Evolutionary conservation across 176 grass and related monocot species (phyloP).

Genomic region (Lolium multiflorum): DNA sequence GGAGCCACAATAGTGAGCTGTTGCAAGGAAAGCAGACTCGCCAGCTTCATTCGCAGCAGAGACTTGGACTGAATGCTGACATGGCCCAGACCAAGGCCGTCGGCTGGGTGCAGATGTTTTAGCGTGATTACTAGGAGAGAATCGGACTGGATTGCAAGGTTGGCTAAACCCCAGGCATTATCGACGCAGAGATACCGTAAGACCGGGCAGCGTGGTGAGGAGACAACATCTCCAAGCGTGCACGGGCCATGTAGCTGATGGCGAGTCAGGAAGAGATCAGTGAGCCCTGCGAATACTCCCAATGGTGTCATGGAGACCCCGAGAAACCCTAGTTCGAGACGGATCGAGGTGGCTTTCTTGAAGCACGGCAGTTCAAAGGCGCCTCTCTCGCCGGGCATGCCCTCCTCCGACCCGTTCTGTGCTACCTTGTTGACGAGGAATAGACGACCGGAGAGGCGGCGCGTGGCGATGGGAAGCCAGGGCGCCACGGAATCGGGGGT

Average conservation of each 20-base stretch:
- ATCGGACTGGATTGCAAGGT: not conserved
- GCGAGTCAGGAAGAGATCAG: not conserved
- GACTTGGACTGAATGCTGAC: too few relatives aligned
- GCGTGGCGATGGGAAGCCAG: conserved; percentile 25
- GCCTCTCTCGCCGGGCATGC: not conserved
- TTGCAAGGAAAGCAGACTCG: not conserved
- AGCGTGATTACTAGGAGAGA: not conserved
- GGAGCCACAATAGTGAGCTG: conserved; percentile 8
- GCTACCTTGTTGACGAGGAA: rapidly evolving
- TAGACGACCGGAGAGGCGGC: conserved; percentile 11
- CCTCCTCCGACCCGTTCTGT: not conserved
- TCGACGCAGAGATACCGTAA: not conserved
- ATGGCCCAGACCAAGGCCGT: too few relatives aligned
- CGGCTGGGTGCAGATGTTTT: too few relatives aligned
- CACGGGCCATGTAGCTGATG: not conserved
- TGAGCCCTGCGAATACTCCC: conserved; percentile 19
- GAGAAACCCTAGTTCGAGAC: not conserved
- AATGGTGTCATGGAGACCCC: not conserved
- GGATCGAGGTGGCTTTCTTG: not conserved
- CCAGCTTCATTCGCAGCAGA: not conserved
- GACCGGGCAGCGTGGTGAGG: not conserved
- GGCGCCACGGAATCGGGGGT: not conserved
- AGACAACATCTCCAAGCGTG: not conserved
- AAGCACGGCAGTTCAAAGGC: conserved; percentile 38
- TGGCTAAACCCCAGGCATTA: not conserved